Evolutionary conservation across 1,284 basidiomycete genomes (phyloP).

Genomic region (Trichosporon inkin): DNA sequence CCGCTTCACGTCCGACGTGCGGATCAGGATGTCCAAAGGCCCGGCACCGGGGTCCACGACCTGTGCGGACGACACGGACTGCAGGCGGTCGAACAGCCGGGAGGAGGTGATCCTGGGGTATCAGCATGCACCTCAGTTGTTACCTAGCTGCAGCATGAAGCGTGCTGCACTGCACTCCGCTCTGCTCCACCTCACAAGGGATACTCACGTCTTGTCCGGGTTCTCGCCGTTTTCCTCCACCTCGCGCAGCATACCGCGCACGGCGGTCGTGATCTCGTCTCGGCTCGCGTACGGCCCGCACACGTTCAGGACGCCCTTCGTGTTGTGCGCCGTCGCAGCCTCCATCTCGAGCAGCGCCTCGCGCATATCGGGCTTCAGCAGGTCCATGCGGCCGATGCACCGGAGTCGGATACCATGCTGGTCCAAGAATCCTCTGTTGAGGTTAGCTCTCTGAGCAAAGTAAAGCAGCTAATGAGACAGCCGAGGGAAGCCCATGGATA

Average conservation of each 20-base stretch:
- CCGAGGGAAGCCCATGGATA: background rate
- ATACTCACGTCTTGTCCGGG: slow-evolving; percentile 6
- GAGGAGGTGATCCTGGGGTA: slow-evolving; percentile 8
- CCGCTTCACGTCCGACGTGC: slow-evolving; percentile 86
- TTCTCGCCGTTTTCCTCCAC: slow-evolving; percentile 49
- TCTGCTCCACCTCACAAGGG: too few relatives aligned
- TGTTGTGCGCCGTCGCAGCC: slow-evolving; percentile 69
- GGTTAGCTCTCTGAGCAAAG: slow-evolving; percentile 1
- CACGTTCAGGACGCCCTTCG: slow-evolving; percentile 82
- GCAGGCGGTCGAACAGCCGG: slow-evolving; percentile 12
- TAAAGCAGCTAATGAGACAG: background rate
- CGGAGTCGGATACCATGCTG: slow-evolving; percentile 79
- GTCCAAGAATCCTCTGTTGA: slow-evolving; percentile 67
- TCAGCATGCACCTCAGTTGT: background rate
- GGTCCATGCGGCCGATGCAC: slow-evolving; percentile 68
- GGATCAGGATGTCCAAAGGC: slow-evolving; percentile 76
- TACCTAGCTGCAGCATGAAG: background rate
- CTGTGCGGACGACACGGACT: slow-evolving; percentile 18
- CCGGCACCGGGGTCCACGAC: slow-evolving; percentile 13
- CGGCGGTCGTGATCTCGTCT: slow-evolving; percentile 83
- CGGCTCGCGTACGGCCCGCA: slow-evolving; percentile 91
- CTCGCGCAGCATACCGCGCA: slow-evolving; percentile 59
- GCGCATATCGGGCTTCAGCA: slow-evolving; percentile 75
- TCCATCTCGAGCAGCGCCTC: slow-evolving; percentile 71
- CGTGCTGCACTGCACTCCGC: background rate